These are phyloP conservation scores for Erigeron canadensis DNA, from an alignment of 129 eudicot species.

Conservation along the genomic window DNA sequence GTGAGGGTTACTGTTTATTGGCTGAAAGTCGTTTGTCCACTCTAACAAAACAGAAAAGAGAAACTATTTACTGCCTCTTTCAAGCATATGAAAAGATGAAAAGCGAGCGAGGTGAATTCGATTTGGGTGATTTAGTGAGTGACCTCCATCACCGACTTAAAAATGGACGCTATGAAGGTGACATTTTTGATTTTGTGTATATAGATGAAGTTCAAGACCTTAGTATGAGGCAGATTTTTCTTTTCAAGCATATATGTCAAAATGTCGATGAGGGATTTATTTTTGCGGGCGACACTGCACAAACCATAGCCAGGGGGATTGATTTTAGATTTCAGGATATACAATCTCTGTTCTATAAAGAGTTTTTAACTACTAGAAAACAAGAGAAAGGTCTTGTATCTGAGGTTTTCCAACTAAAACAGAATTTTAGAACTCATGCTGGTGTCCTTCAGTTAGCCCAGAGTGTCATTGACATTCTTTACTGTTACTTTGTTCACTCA, in stretches of 20 bases:
- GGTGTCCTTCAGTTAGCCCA: slow-evolving; percentile 70
- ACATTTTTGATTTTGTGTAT: slow-evolving; percentile 47
- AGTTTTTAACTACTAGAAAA: slow-evolving; percentile 42
- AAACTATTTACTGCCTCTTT: slow-evolving; percentile 46
- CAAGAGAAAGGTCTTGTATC: slow-evolving; percentile 53
- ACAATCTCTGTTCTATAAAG: slow-evolving; percentile 52
- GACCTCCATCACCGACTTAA: slow-evolving; percentile 59
- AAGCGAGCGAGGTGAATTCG: slow-evolving; percentile 55
- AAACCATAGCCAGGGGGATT: slow-evolving; percentile 73
- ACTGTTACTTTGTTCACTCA: slow-evolving; percentile 57
- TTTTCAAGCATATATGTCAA: slow-evolving; percentile 62
- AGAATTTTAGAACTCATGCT: slow-evolving; percentile 72
- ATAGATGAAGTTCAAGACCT: slow-evolving; percentile 85
- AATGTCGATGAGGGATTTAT: slow-evolving; percentile 73
- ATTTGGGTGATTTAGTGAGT: slow-evolving; percentile 65
- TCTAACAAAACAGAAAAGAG: slow-evolving; percentile 41
- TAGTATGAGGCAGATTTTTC: slow-evolving; percentile 59
- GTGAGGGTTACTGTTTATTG: slow-evolving; percentile 40
- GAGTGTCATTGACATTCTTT: slow-evolving; percentile 61
- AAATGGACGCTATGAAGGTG: slow-evolving; percentile 34
- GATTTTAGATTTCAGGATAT: slow-evolving; percentile 76
- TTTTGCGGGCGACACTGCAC: slow-evolving; percentile 82
- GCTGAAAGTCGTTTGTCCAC: slow-evolving; percentile 50
- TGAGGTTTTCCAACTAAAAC: slow-evolving; percentile 38
- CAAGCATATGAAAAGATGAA: slow-evolving; percentile 44